Evolutionary conservation across 768 basidiomycete genomes (phyloP), one percentile per base, ranked within the genome.

Genomic region (Rhizopogon salebrosus): DNA sequence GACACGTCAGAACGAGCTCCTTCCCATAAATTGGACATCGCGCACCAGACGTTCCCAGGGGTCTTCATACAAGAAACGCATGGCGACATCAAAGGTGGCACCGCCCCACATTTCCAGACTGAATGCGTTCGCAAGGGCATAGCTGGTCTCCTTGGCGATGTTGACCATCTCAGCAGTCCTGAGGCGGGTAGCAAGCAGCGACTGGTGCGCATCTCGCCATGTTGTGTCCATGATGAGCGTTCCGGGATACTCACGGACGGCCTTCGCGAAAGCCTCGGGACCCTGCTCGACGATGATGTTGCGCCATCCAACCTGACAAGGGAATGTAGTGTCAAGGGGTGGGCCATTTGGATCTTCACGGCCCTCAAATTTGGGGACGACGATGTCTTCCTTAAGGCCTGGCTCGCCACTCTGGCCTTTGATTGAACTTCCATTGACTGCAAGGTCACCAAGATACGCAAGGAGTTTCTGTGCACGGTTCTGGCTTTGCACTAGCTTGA

Each of bases 21-120:
- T 34, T 16, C 36, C 23, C 20, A 48, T n/a, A 13, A 41, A 10
- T 13, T 55, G 4, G 38, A 23, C 24, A 49, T 16, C 20, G 71
- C 84, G 46, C 59, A 92, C 91, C 72, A 99, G 74, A 59, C 97
- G 85, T 68, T 98, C 97, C 97, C 97, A 99, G 60, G 97, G 97
- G 71, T 99, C 97, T 69, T 99, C 97, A 68, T 99, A 98, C 68
- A 99, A 72, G 87, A 99, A 98, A 41, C 95, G 87, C 94, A 98
- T 97, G 22, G 95, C 90, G 48, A 99, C 95, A 70, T 98, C 95
- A 66, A 99, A 99, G 2, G 97, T 98, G 35, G 95, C 95, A 55
- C 95, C 94, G 63, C 97, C 97, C 97, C 97, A 99, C 77, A 95
- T 98, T 69, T 99, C 97, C 57, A 99, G 72, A 67, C 90, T 89